phyloP scores from a whole-genome alignment of 2,329 filamentous ascomycete species.

The Fusarium staphyleae region DNA sequence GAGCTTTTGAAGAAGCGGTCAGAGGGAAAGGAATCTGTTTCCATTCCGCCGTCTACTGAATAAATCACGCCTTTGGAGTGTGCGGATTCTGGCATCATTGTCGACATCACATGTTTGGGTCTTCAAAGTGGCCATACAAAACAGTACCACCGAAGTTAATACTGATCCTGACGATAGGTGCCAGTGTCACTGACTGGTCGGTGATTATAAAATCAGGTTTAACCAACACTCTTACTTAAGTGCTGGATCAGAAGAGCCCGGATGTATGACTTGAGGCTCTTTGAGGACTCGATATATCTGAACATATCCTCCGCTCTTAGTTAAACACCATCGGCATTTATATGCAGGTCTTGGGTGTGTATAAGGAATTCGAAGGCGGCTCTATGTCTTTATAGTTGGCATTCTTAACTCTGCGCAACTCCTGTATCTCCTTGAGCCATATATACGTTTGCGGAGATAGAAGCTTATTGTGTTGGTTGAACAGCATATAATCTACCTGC shows the following conservation, averaged over 20 bases:
- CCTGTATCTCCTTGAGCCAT: too few species aligned
- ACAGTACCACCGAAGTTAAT: too few species aligned
- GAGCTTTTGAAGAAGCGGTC: background rate
- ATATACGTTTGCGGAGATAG: background rate
- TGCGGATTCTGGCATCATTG: background rate
- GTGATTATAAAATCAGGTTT: too few species aligned
- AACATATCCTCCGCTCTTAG: conserved; percentile 1
- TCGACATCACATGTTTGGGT: background rate
- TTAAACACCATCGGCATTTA: conserved; percentile 18
- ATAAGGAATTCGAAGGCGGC: conserved; percentile 7
- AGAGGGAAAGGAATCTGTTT: conserved; percentile 16
- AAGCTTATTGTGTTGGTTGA: background rate
- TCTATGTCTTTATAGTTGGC: background rate
- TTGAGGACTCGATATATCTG: background rate
- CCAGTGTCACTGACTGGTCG: too few species aligned
- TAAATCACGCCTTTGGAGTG: background rate
- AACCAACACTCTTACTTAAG: too few species aligned
- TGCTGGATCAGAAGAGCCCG: too few species aligned
- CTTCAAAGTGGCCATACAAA: too few species aligned
- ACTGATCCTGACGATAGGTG: too few species aligned
- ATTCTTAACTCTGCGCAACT: background rate
- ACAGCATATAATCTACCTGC: background rate
- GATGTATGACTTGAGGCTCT: background rate
- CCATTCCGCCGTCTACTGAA: conserved; percentile 2
- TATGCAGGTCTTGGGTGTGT: conserved; percentile 19